Base-by-base conservation (phyloP, 768 basidiomycete genomes). In the Dioszegia hungarica region DNA sequence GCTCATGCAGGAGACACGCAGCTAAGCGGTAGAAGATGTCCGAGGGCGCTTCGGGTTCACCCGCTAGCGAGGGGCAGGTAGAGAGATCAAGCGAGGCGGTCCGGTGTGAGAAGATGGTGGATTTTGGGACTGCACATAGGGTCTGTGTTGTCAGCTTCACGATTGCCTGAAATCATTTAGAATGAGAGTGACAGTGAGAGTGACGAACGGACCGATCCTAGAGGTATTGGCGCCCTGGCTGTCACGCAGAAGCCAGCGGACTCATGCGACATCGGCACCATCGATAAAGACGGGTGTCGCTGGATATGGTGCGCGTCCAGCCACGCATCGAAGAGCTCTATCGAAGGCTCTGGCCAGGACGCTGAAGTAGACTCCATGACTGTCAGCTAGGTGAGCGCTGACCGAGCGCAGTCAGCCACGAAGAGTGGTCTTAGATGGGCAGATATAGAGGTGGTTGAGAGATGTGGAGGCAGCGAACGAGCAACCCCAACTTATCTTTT, bases 1-100 rank as follows among this genome's bases (percentile, higher is more conserved):
- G 54, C 56, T 79, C 79, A 56, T 74, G 68, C 1, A 78, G 60
- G 22, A 78, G 60, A 15, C 68, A 67, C 2, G 76, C 40, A 2
- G 76, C 57, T 15, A 79, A 66, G 11, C 49, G 19, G 9, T 61
- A 63, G n/a, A 76, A 56, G 19, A 76, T 62, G 12, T 57, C 46
- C 5, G 56, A 29, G 39, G 15, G 40, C 27, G 19, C 36, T 45
- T 29, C 43, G 40, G 5, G 51, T 6, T 54, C 28, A 11, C 6
- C 34, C 4, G 47, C 8, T 17, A 48, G 43, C 3, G 43, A 24
- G 33, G 45, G n/a, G 40, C 25, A 33, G n/a, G 36, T 6, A 41
- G 56, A 22, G 8, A 22, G 3, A 40, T 29, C 33, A 28, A 74
- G 56, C 12, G 62, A 39, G 24, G 63, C 66, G 20, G 67, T 66